Evolutionary conservation across 164 flowering plant genomes (phyloP).

Genomic region (Liriodendron chinense): DNA sequence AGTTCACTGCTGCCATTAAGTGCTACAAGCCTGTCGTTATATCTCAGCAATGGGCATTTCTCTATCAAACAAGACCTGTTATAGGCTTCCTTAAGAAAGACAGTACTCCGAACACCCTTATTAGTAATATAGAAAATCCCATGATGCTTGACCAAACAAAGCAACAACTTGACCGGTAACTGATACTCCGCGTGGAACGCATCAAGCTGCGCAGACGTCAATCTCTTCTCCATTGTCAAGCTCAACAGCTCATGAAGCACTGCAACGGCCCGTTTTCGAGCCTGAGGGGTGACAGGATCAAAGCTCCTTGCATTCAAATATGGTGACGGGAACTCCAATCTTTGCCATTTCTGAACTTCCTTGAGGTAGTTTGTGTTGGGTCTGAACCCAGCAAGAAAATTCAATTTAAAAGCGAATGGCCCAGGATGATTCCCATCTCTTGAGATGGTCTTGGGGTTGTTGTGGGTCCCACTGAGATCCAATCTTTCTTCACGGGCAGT

Average conservation of each 20-base stretch:
- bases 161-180: conserved; percentile 68
- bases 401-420: conserved; percentile 62
- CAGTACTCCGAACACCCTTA: conserved; percentile 80
- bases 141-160: conserved; percentile 84
- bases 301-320: conserved; percentile 85
- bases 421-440: conserved; percentile 81
- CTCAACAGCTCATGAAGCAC: conserved; percentile 95
- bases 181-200: conserved; percentile 70
- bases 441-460: conserved; percentile 33
- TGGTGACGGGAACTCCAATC: conserved; percentile 89
- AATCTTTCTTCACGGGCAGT: conserved; percentile 75
- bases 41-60: conserved; percentile 67
- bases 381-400: conserved; percentile 74
- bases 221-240: conserved; percentile 82
- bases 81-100: conserved; percentile 91
- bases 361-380: conserved; percentile 70
- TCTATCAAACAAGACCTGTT: conserved; percentile 58
- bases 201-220: conserved; percentile 77
- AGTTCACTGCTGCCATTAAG: conserved; percentile 62
- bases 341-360: conserved; percentile 87
- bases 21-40: conserved; percentile 60
- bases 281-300: conserved; percentile 61
- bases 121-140: conserved; percentile 91
- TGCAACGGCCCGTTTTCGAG: conserved; percentile 77
- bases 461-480: conserved; percentile 12